Percentiles rank a stretch among this genome's conserved stretches.
Conservation (phyloP, 2,329 filamentous ascomycete species). For the Monilinia polystroma region DNA sequence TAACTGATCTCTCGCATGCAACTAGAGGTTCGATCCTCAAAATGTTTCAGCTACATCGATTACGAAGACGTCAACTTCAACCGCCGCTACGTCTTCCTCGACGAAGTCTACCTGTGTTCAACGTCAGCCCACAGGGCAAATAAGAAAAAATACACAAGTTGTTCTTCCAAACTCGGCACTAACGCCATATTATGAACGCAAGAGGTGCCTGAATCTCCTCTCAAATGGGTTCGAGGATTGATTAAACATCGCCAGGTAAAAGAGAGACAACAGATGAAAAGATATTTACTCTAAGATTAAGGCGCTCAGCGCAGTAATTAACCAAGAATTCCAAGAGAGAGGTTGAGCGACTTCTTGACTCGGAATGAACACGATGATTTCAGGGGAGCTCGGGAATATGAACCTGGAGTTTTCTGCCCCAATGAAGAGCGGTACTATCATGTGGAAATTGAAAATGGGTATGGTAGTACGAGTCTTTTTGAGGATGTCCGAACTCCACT, state of each 20-base stretch:
- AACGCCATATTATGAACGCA: not conserved
- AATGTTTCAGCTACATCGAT: too few species aligned
- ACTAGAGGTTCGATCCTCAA: too few species aligned
- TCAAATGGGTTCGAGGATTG: not conserved
- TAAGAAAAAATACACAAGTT: not conserved
- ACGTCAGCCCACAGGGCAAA: not conserved
- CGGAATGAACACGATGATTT: not conserved
- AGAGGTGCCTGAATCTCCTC: not conserved
- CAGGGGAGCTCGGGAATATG: not conserved
- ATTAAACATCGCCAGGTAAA: too few species aligned
- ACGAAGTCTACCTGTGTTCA: not conserved
- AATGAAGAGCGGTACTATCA: not conserved
- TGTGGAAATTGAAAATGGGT: not conserved
- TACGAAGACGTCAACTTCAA: not conserved
- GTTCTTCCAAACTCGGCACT: not conserved
- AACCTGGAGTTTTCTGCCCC: not conserved
- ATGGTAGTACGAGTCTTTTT: not conserved
- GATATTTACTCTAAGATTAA: conserved; percentile 12
- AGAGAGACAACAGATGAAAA: too few species aligned
- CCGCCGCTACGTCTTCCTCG: not conserved
- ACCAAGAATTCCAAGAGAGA: conserved; percentile 7
- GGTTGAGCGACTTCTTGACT: not conserved
- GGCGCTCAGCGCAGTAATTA: not conserved
- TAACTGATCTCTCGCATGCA: too few species aligned
- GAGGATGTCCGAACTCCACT: not conserved